Conservation (phyloP, 345 rosid genomes). For the Eucalyptus sp. region DNA sequence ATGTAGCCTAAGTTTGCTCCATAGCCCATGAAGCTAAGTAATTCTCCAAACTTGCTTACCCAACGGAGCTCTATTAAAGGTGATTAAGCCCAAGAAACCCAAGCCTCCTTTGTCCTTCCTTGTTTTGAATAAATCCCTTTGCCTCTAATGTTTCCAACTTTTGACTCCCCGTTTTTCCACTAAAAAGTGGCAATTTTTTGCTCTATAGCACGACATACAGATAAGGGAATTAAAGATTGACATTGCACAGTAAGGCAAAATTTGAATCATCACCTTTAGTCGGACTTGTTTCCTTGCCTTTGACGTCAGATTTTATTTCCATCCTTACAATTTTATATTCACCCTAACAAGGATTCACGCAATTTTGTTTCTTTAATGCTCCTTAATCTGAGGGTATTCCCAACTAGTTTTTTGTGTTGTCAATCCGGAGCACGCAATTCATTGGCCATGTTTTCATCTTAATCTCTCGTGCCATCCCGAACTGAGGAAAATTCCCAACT, state of each 20-base stretch:
- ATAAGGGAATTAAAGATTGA: neutral
- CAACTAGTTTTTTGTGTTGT: neutral
- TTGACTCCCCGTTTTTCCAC: neutral
- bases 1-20: neutral
- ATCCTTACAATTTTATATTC: neutral
- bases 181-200: neutral
- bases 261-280: no score
- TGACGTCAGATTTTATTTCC: neutral
- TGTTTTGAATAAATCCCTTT: neutral
- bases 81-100: neutral
- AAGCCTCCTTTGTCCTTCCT: neutral
- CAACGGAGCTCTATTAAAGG: neutral
- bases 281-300: neutral
- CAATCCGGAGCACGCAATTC: neutral
- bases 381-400: neutral
- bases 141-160: neutral
- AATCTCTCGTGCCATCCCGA: neutral
- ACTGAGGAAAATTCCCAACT: neutral
- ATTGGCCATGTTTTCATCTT: neutral
- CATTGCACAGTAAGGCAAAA: neutral
- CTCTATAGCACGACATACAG: neutral
- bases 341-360: neutral
- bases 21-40: neutral
- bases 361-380: neutral
- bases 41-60: neutral